Evolutionary conservation across 1,284 basidiomycete genomes (phyloP), one percentile per base, ranked within the genome.

Genomic region (Tilletia walkeri): DNA sequence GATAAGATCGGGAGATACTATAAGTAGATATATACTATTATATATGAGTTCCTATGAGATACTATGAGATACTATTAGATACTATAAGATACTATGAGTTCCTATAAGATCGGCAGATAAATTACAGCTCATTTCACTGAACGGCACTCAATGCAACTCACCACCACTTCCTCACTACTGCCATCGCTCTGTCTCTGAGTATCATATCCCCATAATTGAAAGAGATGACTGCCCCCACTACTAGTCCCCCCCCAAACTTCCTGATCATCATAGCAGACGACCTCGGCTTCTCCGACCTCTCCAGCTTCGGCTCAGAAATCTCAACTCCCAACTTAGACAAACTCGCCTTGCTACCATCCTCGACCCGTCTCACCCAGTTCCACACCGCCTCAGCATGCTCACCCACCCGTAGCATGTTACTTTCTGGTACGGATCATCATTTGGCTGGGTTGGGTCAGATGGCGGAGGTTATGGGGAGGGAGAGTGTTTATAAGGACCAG

Each of bases 401-500:
- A n/a, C 76, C 76, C 5, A 77, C 76, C 2, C 56, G 76, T 14
- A 72, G 70, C 7, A 77, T 76, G 74, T 67, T 77, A 38, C 66
- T 74, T 18, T 69, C 70, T 18, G 76, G 76, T 16, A 76, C 75
- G 16, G 76, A 77, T 65, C 73, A 77, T 59, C 76, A 77, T 56
- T 63, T 77, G 16, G 76, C 78, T 10, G 76, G 80, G 2, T 69
- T 79, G 4, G 78, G 79, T 20, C 79, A 81, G 68, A 81, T 81
- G 78, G 79, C 79, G 18, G 80, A 82, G 69, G 80, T 77, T 2
- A 80, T 78, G 65, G 12, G 34, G 1, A n/a, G 54, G 5, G 54
- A 56, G 54, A 20, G 10, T 12, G 20, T 56, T 34, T 56, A 30
- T 34, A 12, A 30, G 12, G 54, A 56, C 14, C 20, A 56, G 54